phyloP scores from a whole-genome alignment of 106 monocot species.

The Dactylorhiza incarnata region DNA sequence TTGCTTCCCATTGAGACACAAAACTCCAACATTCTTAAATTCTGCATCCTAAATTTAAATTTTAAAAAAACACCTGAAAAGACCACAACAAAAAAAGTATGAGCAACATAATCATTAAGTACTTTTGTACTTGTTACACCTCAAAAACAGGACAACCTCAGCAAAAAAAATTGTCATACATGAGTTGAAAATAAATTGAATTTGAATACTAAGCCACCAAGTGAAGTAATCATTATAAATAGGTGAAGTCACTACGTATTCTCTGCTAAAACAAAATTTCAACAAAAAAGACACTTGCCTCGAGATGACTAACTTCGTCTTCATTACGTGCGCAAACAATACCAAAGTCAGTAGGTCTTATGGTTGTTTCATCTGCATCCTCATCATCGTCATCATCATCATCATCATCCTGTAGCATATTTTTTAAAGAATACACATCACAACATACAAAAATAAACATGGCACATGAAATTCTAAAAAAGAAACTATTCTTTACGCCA shows the following conservation, averaged over 20 bases:
- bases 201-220: neutral
- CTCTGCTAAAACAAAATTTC: neutral
- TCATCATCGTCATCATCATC: slow-evolving; percentile 62
- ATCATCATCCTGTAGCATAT: slow-evolving; percentile 41
- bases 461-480: neutral
- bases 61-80: neutral
- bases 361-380: slow-evolving; percentile 71
- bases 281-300: slow-evolving; percentile 36
- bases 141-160: neutral
- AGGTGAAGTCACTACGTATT: neutral
- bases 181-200: neutral
- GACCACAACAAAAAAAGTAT: neutral
- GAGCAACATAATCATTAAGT: neutral
- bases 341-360: slow-evolving; percentile 79
- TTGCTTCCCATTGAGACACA: no score
- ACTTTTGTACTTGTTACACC: neutral
- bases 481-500: slow-evolving; percentile 34
- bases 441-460: neutral
- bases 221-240: neutral
- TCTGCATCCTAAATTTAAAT: neutral
- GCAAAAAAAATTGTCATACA: neutral
- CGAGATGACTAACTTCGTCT: slow-evolving; percentile 70
- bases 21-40: neutral
- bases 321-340: slow-evolving; percentile 74
- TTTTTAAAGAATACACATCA: slow-evolving; percentile 1